A percentile compares a stretch with the other conserved stretches of the same genome.
phyloP scores from a whole-genome alignment of 208 protist genomes.

The Leishmania turanica region DNA sequence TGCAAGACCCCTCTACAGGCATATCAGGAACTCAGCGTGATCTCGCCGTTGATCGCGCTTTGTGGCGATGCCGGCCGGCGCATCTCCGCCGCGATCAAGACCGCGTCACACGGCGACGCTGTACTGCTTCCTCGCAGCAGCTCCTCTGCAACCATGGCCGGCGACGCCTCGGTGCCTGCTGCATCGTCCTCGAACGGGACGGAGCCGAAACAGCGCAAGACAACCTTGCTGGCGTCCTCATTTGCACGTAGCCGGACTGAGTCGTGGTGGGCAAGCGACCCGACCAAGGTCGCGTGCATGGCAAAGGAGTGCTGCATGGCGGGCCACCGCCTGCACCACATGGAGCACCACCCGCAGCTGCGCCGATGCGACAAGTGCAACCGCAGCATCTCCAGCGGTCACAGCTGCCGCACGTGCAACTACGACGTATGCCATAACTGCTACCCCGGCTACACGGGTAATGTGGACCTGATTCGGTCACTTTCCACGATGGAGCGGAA shows the following conservation, averaged over 20 bases:
- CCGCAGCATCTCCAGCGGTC: slow-evolving; percentile 29
- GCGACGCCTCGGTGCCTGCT: not conserved
- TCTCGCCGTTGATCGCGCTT: slow-evolving; percentile 60
- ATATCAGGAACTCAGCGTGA: slow-evolving; percentile 36
- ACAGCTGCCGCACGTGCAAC: slow-evolving; percentile 60
- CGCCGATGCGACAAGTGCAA: slow-evolving; percentile 49
- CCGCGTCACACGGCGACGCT: slow-evolving; percentile 6
- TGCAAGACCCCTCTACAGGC: slow-evolving; percentile 65
- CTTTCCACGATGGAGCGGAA: slow-evolving; percentile 30
- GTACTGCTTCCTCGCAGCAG: not conserved
- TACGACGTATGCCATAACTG: slow-evolving; percentile 61
- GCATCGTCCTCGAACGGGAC: not conserved
- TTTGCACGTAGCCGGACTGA: not conserved
- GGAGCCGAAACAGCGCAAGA: not conserved
- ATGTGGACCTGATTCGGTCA: slow-evolving; percentile 28
- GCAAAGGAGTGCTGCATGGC: slow-evolving; percentile 59
- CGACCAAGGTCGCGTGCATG: slow-evolving; percentile 8
- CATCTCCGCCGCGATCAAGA: slow-evolving; percentile 23
- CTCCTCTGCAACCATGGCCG: not conserved
- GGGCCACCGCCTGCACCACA: slow-evolving; percentile 47
- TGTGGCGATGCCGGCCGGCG: slow-evolving; percentile 43
- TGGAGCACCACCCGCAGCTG: slow-evolving; percentile 13
- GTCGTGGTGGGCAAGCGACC: not conserved
- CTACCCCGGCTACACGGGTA: slow-evolving; percentile 49
- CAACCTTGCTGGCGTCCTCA: not conserved